A percentile compares a stretch with the other conserved stretches of the same genome.
Evolutionary conservation across 129 eudicot species (phyloP).

Genomic region (Flaveria sonorensis): DNA sequence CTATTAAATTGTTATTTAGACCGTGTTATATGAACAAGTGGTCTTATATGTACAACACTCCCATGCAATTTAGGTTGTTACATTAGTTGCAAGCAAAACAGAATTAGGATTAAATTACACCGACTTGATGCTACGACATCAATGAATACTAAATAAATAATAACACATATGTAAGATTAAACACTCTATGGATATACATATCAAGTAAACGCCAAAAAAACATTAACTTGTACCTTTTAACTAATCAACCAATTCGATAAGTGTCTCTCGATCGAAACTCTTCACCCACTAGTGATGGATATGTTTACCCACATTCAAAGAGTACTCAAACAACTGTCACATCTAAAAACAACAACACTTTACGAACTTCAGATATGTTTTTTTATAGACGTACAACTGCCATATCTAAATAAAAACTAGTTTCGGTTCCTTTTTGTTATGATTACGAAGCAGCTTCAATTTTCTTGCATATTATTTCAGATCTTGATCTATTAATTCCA

Average conservation of each 20-base stretch:
- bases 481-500: neutral
- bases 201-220: neutral
- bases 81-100: neutral
- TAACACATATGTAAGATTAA: neutral
- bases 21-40: neutral
- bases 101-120: neutral
- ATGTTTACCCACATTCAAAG: slow-evolving; percentile 10
- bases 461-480: neutral
- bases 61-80: neutral
- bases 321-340: neutral
- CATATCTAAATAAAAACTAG: neutral
- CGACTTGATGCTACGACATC: too few species aligned
- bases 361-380: neutral
- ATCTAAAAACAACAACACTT: neutral
- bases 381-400: neutral
- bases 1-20: neutral
- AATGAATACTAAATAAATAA: too few species aligned
- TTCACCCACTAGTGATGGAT: slow-evolving; percentile 14
- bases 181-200: neutral
- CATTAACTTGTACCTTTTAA: neutral
- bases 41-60: neutral
- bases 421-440: neutral
- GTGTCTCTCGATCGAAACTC: neutral
- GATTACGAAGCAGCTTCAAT: neutral
- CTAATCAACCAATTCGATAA: neutral